These are phyloP conservation scores for Trametes villosa DNA, from an alignment of 768 basidiomycete genomes.

Conservation along the genomic window DNA sequence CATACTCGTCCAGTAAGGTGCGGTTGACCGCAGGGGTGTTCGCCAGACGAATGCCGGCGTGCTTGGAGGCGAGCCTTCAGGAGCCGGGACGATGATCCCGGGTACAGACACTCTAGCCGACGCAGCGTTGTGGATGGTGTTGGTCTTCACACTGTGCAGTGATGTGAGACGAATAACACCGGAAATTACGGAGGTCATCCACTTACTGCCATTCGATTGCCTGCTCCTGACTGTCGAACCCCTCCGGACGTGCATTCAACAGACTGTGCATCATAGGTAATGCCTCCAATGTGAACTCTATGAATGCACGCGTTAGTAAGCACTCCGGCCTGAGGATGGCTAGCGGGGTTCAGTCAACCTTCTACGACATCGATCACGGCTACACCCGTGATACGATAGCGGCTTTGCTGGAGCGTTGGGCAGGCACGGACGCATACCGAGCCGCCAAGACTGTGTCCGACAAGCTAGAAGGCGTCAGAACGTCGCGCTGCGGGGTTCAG, in stretches of 20 bases:
- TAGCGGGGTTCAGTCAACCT: conserved; percentile 10
- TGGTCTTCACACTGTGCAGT: conserved; percentile 66
- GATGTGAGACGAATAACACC: background rate
- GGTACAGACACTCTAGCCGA: conserved; percentile 94
- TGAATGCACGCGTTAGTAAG: background rate
- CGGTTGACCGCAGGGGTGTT: conserved; percentile 81
- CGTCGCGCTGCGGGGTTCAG: background rate
- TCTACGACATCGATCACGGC: conserved; percentile 50
- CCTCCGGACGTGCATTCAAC: conserved; percentile 82
- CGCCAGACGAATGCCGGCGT: conserved; percentile 70
- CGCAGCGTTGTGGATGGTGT: conserved; percentile 76
- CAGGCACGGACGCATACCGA: conserved; percentile 80
- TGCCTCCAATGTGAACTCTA: conserved; percentile 92
- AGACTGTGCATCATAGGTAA: conserved; percentile 91
- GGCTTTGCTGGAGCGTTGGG: conserved; percentile 63
- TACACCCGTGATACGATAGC: conserved; percentile 77
- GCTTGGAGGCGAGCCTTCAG: conserved; percentile 38
- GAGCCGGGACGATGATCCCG: conserved; percentile 60
- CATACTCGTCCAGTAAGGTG: conserved; percentile 89
- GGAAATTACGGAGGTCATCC: background rate
- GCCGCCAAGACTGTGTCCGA: conserved; percentile 98
- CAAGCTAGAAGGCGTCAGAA: conserved; percentile 26
- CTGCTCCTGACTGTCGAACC: conserved; percentile 81
- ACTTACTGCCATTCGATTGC: conserved; percentile 97
- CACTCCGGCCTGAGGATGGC: no score